Evolutionary conservation across 2,329 filamentous ascomycete genomes (phyloP).

Genomic region (Lachnellula cervina): DNA sequence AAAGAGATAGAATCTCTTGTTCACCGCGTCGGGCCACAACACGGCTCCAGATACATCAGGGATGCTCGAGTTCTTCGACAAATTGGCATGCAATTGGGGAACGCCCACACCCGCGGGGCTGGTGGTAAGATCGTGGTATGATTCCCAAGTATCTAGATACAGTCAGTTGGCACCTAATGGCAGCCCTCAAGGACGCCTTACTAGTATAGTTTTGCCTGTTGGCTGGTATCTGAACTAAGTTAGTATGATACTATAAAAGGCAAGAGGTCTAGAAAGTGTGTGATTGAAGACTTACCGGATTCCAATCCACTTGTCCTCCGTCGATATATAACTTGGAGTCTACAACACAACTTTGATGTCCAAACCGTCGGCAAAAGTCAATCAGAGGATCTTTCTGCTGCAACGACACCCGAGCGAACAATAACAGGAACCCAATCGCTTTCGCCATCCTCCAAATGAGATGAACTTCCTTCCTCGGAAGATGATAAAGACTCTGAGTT

Average conservation of each 20-base stretch:
- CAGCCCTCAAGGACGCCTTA: slow-evolving; percentile 32
- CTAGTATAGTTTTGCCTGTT: slow-evolving; percentile 51
- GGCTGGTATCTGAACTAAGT: slow-evolving; percentile 31
- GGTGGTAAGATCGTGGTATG: slow-evolving; percentile 52
- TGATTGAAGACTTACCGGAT: slow-evolving; percentile 28
- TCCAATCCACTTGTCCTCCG: slow-evolving; percentile 54
- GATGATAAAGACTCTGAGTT: neutral
- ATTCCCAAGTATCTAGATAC: slow-evolving; percentile 46
- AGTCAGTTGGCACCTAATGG: neutral
- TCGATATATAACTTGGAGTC: slow-evolving; percentile 57
- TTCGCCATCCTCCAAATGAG: neutral
- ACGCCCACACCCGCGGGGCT: slow-evolving; percentile 34
- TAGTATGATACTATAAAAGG: too few species aligned
- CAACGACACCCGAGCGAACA: slow-evolving; percentile 16
- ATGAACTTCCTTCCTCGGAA: neutral
- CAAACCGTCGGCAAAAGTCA: slow-evolving; percentile 50
- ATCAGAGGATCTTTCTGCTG: slow-evolving; percentile 46
- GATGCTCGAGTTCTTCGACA: slow-evolving; percentile 53
- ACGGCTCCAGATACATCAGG: slow-evolving; percentile 45
- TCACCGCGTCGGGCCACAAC: slow-evolving; percentile 57
- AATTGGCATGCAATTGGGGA: slow-evolving; percentile 51
- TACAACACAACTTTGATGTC: slow-evolving; percentile 56
- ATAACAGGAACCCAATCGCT: neutral
- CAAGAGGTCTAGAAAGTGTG: too few species aligned
- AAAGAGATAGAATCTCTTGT: slow-evolving; percentile 59